phyloP scores from a whole-genome alignment of 306 rosid species.

The Sicyos baderoa region DNA sequence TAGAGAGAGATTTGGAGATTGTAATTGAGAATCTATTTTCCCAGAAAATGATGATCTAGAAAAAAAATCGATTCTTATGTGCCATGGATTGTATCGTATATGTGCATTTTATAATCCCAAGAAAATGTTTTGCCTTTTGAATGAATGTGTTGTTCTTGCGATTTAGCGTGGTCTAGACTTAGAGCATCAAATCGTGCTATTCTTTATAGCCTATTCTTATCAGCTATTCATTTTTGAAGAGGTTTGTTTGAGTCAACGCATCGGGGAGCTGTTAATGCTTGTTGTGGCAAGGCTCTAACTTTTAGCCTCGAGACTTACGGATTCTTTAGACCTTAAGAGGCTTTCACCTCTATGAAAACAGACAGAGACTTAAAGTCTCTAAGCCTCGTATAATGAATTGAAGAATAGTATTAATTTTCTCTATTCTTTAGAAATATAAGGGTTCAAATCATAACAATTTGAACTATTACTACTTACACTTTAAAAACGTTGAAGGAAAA shows the following conservation, averaged over 20 bases:
- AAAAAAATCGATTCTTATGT: background rate
- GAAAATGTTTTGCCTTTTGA: background rate
- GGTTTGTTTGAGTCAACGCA: background rate
- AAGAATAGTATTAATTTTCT: too few relatives aligned
- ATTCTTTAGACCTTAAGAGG: too few relatives aligned
- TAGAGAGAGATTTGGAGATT: background rate
- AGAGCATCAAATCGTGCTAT: background rate
- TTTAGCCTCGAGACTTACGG: too few relatives aligned
- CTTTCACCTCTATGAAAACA: too few relatives aligned
- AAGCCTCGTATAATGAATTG: too few relatives aligned
- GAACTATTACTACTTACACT: too few relatives aligned
- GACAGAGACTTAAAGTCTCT: too few relatives aligned
- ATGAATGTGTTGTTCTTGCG: background rate
- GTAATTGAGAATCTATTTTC: background rate
- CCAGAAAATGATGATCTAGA: background rate
- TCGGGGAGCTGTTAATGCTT: background rate
- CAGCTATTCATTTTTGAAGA: background rate
- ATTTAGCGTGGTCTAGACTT: background rate
- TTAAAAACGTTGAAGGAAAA: too few relatives aligned
- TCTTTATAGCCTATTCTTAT: background rate
- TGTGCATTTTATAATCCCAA: background rate
- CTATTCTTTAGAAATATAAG: too few relatives aligned
- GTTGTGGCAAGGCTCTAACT: too few relatives aligned
- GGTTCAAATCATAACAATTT: too few relatives aligned
- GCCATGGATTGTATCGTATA: background rate